Base-by-base conservation (phyloP, 805 yeast genomes). In the Saccharomycopsis capsularis region DNA sequence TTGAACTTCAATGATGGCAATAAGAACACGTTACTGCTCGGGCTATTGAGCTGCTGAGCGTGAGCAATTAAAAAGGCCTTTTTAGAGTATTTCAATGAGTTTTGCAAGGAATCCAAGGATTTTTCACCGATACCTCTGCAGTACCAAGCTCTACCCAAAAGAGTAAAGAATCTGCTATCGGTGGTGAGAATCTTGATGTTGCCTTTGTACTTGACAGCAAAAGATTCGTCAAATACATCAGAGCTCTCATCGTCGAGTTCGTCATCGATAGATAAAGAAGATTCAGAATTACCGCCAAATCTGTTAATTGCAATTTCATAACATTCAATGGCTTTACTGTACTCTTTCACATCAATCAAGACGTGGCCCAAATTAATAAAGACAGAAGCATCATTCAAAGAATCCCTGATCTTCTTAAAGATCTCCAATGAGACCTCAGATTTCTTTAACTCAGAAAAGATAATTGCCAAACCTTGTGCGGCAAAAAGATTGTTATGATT, bases 391-490 rank as follows among this genome's bases (percentile, higher is more conserved):
- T 87, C 95, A 60, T 85, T 83, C 55, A 90, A 70, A 3, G 97
- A 83, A 59, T 93, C 99, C 60, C 96, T 78, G 47, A 90, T 80
- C 57, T 90, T 88, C 63, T 95, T 77, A 60, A 93, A 81, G 40
- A 90, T 82, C 56, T 87, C 95, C 59, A 90, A 71, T 0, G 98
- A 96, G 53, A 81, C 73, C 23, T 78, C 80, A 30, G 78, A 68
- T 57, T 85, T 81, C 56, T 82, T 81, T 59, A 81, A 82, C 59
- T 91, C 97, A 9, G 95, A 95, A 63, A 88, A 85, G 3, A 89
- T 79, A 48, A 93, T 88, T 1, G 97, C 98, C 54, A 93, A 74
- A 48, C 99, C 99, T 65, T 93, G 99, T 1, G 99, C 98, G 3
- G 99, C 99, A 68, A 82, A 93, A 1, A 90, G 91, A 62, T 91